phyloP scores from a whole-genome alignment of 169 alveolate genomes.

The Eimeria mitis region DNA sequence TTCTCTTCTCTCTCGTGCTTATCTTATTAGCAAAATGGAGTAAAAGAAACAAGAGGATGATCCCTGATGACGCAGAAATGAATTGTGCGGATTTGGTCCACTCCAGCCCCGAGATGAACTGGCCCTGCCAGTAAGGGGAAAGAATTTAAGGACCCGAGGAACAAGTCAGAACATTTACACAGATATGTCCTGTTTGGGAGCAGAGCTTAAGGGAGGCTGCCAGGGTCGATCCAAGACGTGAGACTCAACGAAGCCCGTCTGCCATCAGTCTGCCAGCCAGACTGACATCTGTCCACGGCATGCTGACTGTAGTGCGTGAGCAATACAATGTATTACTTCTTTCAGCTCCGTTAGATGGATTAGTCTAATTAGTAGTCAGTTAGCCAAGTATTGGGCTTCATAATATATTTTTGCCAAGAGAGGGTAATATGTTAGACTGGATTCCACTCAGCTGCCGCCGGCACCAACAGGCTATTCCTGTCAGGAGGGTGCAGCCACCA shows the following conservation, averaged over 20 bases:
- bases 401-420: too few species aligned
- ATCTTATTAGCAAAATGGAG: not conserved
- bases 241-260: slow-evolving; percentile 45
- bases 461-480: too few species aligned
- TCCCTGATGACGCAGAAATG: slow-evolving; percentile 18
- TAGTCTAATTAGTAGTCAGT: too few species aligned
- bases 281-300: slow-evolving; percentile 73
- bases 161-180: slow-evolving; percentile 29
- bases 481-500: too few species aligned
- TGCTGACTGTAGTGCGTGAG: not conserved
- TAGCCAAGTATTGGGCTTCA: too few species aligned
- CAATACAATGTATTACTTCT: too few species aligned
- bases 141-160: not conserved
- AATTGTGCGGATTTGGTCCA: slow-evolving; percentile 68
- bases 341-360: not conserved
- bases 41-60: not conserved
- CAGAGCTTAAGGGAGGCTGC: slow-evolving; percentile 11
- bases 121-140: not conserved
- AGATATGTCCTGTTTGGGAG: not conserved
- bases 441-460: too few species aligned
- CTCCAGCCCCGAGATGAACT: slow-evolving; percentile 68
- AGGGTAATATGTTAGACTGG: too few species aligned
- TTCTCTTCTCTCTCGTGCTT: not conserved
- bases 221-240: slow-evolving; percentile 60
- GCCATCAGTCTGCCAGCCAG: slow-evolving; percentile 27